Conservation (phyloP, 106 monocot species). For the Allium sativum region DNA sequence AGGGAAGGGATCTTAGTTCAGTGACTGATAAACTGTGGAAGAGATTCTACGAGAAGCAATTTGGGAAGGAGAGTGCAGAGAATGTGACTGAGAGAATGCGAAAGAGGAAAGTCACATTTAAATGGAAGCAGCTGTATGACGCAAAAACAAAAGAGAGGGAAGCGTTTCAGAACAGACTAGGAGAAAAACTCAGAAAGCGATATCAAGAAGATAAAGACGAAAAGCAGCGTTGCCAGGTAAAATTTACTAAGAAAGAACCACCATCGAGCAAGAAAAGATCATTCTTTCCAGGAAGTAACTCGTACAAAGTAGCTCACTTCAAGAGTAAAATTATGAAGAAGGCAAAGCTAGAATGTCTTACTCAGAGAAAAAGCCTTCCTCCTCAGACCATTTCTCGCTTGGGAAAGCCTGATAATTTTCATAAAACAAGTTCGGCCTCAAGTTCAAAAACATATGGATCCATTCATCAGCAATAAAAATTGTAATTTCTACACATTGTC, state of each 20-base stretch:
- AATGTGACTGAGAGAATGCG: conserved; percentile 55
- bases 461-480: too few relatives aligned
- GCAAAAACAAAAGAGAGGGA: conserved; percentile 61
- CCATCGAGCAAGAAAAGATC: too few relatives aligned
- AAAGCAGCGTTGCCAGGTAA: too few relatives aligned
- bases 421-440: conserved; percentile 21
- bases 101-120: conserved; percentile 35
- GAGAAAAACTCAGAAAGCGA: conserved; percentile 42
- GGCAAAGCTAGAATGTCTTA: too few relatives aligned
- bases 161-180: conserved; percentile 29
- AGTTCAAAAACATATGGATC: conserved; percentile 17
- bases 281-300: too few relatives aligned
- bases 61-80: conserved; percentile 47
- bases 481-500: too few relatives aligned
- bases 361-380: too few relatives aligned
- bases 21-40: conserved; percentile 82
- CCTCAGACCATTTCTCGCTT: conserved; percentile 16
- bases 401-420: conserved; percentile 5
- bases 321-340: too few relatives aligned
- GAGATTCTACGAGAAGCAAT: conserved; percentile 60
- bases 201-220: conserved; percentile 51
- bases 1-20: conserved; percentile 66
- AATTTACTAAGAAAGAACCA: too few relatives aligned
- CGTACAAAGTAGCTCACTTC: too few relatives aligned
- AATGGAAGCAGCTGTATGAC: conserved; percentile 67